Evolutionary conservation across 2,329 filamentous ascomycete species (phyloP), one percentile per base, ranked within the genome.

Genomic region (Mariannaea sp.): DNA sequence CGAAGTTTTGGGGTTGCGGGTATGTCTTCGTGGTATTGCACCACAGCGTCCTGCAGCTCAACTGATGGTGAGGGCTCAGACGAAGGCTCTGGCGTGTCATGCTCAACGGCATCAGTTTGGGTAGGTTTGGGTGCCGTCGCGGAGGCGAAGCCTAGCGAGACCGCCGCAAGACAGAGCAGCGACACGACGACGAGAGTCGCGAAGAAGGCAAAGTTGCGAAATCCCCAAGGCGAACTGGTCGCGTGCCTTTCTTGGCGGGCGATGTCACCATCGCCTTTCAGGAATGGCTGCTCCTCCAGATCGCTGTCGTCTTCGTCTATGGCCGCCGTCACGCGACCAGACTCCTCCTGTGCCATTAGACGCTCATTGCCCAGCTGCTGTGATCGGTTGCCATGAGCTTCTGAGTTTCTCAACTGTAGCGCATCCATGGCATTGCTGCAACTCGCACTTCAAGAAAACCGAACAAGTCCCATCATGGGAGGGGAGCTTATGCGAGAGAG

Each of bases 1-100:
- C 73, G 66, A 7, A 74, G 57, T 2, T 52, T 62, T 0, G 73
- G 58, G 0, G 20, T 22, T 8, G 26, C 16, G 0, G 68, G 61
- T 0, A 66, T 30, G 0, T 59, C 16, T n/a, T 72, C 67, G 13
- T 68, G 38, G 26, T 67, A 52, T 1, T 62, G 56, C n/a, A 68
- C n/a, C n/a, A n/a, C 35, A 22, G 54, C 20, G 6, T 43, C 24
- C 22, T 40, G 33, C 22, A n/a, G 12, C 29, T 40, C 7, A n/a
- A n/a, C n/a, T n/a, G n/a, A n/a, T n/a, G n/a, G n/a, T n/a, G n/a
- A n/a, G n/a, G n/a, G n/a, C n/a, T n/a, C n/a, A n/a, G n/a, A n/a
- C 10, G 48, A n/a, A 0, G 50, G 39, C 0, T 52, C 42, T 17
- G 45, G 27, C 1, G 55, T n/a, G 3, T 59, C 24, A 20, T 56